These are phyloP conservation scores for Peronospora belbahrii DNA, from an alignment of 352 stramenopile genomes.

Conservation along the genomic window DNA sequence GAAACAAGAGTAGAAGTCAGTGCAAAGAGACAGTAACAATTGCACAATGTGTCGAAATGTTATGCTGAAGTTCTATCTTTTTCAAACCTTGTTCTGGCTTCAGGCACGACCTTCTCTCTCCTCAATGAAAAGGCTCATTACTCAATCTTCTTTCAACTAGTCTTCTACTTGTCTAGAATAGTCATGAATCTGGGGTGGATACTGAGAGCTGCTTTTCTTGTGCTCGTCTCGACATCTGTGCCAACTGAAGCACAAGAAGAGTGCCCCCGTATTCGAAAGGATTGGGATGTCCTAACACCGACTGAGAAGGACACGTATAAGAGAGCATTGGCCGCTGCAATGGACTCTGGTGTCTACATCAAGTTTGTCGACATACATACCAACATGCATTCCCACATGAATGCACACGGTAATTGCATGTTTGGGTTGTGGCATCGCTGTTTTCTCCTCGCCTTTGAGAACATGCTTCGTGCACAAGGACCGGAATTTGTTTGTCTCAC, in stretches of 20 bases:
- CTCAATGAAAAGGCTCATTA: neutral
- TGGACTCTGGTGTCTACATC: conserved; percentile 47
- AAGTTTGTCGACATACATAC: conserved; percentile 62
- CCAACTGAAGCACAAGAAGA: conserved; percentile 1
- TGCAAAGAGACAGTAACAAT: too few relatives aligned
- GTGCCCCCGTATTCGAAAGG: conserved; percentile 33
- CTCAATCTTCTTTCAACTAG: neutral
- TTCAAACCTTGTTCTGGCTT: too few relatives aligned
- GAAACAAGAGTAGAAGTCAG: too few relatives aligned
- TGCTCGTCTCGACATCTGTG: too few relatives aligned
- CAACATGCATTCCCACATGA: conserved; percentile 40
- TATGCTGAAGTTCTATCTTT: too few relatives aligned
- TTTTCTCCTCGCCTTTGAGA: conserved; percentile 64
- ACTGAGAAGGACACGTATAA: conserved; percentile 42
- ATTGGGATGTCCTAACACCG: conserved; percentile 28
- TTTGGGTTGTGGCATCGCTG: conserved; percentile 79
- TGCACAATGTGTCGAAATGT: too few relatives aligned
- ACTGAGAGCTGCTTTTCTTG: conserved; percentile 1
- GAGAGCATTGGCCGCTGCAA: conserved; percentile 32
- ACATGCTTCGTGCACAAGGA: conserved; percentile 67
- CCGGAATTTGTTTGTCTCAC: conserved; percentile 55
- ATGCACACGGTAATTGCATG: conserved; percentile 59
- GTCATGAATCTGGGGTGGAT: conserved; percentile 17
- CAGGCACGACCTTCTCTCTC: too few relatives aligned
- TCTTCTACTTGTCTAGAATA: neutral